Percentiles rank a stretch among this genome's conserved stretches.
Conservation (phyloP, 495 filamentous ascomycete species). For the Hapsidospora chrysogenum region DNA sequence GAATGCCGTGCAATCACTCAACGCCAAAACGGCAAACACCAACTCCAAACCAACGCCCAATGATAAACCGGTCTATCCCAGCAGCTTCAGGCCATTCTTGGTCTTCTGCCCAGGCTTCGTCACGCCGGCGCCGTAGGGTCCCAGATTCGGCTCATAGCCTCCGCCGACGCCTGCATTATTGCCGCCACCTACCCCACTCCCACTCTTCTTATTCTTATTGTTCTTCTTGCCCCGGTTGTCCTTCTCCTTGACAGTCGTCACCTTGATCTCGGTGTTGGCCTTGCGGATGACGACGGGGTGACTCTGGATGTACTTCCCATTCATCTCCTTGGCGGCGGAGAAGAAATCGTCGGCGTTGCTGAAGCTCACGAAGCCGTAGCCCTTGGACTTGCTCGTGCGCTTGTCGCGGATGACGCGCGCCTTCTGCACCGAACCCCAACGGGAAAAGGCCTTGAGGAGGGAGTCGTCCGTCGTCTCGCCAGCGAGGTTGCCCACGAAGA, state of each 20-base stretch:
- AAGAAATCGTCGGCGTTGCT: conserved; percentile 92
- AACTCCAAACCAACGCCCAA: neutral
- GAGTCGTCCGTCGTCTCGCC: conserved; percentile 97
- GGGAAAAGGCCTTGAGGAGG: conserved; percentile 78
- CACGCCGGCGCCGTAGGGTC: conserved; percentile 43
- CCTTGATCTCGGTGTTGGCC: conserved; percentile 79
- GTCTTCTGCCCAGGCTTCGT: conserved; percentile 67
- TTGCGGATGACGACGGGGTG: conserved; percentile 78
- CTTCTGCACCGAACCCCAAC: conserved; percentile 77
- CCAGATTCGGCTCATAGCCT: conserved; percentile 25
- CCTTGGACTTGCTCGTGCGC: conserved; percentile 84
- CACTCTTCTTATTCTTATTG: conserved; percentile 9
- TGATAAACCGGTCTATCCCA: too few relatives aligned
- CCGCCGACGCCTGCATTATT: conserved; percentile 5
- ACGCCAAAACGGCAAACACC: conserved; percentile 1
- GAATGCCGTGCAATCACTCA: neutral
- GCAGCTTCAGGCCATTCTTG: conserved; percentile 57
- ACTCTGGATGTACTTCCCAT: conserved; percentile 96
- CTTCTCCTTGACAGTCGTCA: conserved; percentile 32
- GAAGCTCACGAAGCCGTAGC: conserved; percentile 94
- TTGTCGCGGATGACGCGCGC: conserved; percentile 94
- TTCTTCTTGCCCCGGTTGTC: conserved; percentile 17
- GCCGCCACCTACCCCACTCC: conserved; percentile 12
- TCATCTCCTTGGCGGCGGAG: conserved; percentile 88
- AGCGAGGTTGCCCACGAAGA: conserved; percentile 95